A percentile compares a stretch with the other conserved stretches of the same genome.
Evolutionary conservation across 768 basidiomycete species (phyloP).

Genomic region (Mycena crocata): DNA sequence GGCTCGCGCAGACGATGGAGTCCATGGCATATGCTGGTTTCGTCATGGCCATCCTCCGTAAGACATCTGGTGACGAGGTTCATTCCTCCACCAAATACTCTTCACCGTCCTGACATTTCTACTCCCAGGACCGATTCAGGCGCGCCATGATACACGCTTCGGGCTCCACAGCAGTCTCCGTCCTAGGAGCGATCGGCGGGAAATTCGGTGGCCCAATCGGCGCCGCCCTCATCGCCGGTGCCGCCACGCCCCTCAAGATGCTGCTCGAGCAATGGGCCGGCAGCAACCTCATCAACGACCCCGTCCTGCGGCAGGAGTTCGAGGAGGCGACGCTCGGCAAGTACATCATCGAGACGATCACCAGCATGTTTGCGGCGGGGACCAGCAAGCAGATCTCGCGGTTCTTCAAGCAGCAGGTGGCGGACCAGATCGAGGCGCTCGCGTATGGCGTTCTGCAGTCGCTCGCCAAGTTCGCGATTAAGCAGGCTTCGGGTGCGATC

Average conservation of each 20-base stretch:
- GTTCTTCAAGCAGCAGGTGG: neutral
- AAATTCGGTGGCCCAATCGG: neutral
- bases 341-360: constrained; percentile 1
- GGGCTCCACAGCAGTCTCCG: neutral
- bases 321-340: neutral
- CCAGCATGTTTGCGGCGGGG: neutral
- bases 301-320: neutral
- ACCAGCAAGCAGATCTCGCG: neutral
- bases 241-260: neutral
- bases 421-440: neutral
- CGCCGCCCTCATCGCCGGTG: neutral
- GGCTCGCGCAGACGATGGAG: neutral
- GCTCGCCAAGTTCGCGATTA: neutral
- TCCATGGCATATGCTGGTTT: neutral
- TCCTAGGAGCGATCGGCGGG: neutral
- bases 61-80: constrained; percentile 1
- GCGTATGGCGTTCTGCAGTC: neutral
- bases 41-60: neutral
- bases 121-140: constrained; percentile 5
- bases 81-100: neutral
- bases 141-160: constrained; percentile 6
- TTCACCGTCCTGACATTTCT: neutral
- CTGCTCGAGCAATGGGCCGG: constrained; percentile 5
- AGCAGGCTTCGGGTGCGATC: neutral
- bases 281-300: neutral